Percentiles rank a stretch among this genome's conserved stretches.
Conservation (phyloP, 345 rosid species). For the Lepidium africanum region DNA sequence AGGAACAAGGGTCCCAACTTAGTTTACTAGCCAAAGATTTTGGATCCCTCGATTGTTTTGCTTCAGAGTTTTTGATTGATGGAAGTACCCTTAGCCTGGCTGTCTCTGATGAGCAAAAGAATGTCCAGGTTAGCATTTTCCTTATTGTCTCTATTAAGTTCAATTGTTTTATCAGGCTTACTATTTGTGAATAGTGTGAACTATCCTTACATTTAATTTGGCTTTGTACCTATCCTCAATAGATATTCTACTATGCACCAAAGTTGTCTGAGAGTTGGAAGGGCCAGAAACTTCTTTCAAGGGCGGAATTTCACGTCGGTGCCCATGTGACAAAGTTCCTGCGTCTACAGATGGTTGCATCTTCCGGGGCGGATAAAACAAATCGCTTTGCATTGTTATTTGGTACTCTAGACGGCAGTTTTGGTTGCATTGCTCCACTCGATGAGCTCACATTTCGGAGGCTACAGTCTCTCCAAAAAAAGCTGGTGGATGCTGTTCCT, state of each 20-base stretch:
- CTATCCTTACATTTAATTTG: not conserved
- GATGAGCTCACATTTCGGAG: slow-evolving; percentile 91
- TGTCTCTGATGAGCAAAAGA: slow-evolving; percentile 93
- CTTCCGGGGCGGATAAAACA: slow-evolving; percentile 68
- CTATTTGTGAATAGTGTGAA: not conserved
- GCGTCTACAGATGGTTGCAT: slow-evolving; percentile 81
- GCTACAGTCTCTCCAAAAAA: slow-evolving; percentile 83
- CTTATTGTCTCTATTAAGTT: not conserved
- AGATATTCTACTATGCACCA: slow-evolving; percentile 94
- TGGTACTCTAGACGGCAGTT: slow-evolving; percentile 90
- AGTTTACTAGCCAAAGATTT: slow-evolving; percentile 91
- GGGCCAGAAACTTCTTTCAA: slow-evolving; percentile 91
- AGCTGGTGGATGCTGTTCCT: slow-evolving; percentile 85
- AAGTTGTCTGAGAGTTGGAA: slow-evolving; percentile 98
- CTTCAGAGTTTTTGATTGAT: slow-evolving; percentile 96
- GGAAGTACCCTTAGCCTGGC: slow-evolving; percentile 89
- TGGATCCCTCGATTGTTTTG: slow-evolving; percentile 84
- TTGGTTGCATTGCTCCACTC: slow-evolving; percentile 92
- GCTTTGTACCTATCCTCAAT: slow-evolving; percentile 4
- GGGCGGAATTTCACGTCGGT: slow-evolving; percentile 92
- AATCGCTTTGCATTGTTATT: slow-evolving; percentile 83
- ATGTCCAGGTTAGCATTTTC: slow-evolving; percentile 60
- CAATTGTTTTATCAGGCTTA: too few species aligned
- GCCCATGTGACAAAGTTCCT: slow-evolving; percentile 86
- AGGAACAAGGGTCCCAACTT: slow-evolving; percentile 96